Evolutionary conservation across 495 filamentous ascomycete species (phyloP), one percentile per base, ranked within the genome.

Genomic region (Poronia punctata): DNA sequence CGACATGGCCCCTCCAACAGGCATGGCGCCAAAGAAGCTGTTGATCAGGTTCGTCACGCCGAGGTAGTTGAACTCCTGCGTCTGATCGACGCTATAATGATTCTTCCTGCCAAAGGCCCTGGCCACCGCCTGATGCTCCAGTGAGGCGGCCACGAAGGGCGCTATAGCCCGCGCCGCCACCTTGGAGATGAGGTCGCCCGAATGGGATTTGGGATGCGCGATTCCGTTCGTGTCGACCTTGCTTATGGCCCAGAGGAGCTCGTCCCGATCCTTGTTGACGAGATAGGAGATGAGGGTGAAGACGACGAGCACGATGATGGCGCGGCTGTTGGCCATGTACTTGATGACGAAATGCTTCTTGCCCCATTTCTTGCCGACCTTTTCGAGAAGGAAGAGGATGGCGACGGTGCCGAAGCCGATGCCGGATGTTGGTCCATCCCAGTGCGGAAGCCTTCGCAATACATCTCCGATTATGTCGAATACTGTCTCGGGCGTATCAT

Each of bases 61-160:
- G 33, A 68, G 60, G 49, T 65, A 71, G 35, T 57, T 62, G 16
- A 74, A 61, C 43, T 74, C 70, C 38, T 72, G 68, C 20, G 57
- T 67, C 48, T 66, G 61, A 36, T 73, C 68, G 35, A 66, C 54
- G 17, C 60, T 50, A 37, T 75, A 75, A 46, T 64, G 60, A 52
- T 75, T 70, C 37, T 54, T 50, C 5, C 65, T 60, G 2, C 52
- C 67, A 39, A 75, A 75, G 3, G 66, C 65, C 10, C 65, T 63
- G 6, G 57, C 69, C 19, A 73, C 68, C 11, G 69, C 67, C 25
- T 66, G 61, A 34, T 75, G 71, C 46, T 75, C 71, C 11, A 74
- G 53, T 4, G 64, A 54, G 0, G 61, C 60, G 3, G 64, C 68
- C 18, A 74, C 56, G 25, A 74, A 60, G n/a, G 65, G 57, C 16